Base-by-base conservation (phyloP, 495 filamentous ascomycete genomes). In the Aspergillus biplanus region DNA sequence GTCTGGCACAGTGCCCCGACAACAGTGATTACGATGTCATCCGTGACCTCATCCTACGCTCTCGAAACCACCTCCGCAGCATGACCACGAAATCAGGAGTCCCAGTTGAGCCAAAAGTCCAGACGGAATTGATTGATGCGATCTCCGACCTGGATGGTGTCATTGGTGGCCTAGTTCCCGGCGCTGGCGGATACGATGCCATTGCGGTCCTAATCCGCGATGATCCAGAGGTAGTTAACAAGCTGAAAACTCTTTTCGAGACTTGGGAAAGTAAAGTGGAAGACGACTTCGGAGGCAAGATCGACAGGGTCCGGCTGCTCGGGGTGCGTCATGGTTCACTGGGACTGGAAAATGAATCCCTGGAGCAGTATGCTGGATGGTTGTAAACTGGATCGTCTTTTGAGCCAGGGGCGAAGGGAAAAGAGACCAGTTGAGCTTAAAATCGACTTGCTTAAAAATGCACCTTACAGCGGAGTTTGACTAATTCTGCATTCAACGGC, bases 171-270 rank as follows among this genome's bases (percentile, higher is more conserved):
- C 92, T 98, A 4, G 96, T 97, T 0, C 95, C 95, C 5, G 95
- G 95, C 3, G 95, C 95, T 7, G 95, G 95, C 33, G 95, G 95
- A 4, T 97, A 90, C 71, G 95, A 99, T 84, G 95, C 95, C 5
- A 83, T 97, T 63, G 92, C 87, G 6, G 68, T 99, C 56, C 72
- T 99, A 63, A 82, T 96, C 44, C 84, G 81, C 65, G 92, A 98
- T 71, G 86, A 91, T 61, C 82, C 81, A 16, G 80, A 83, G 33
- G 92, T 92, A 15, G 75, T 91, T 58, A 68, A 69, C n/a, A 76
- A 80, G 56, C 71, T 99, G 48, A 82, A 85, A 58, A 77, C 78
- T 33, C 86, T 91, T 32, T 75, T 96, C 64, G 76, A 71, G 27
- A 74, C 73, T 39, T 97, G 91, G 86, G 85, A 87, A 64, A 80